Evolutionary conservation across 2,329 filamentous ascomycete species (phyloP).

Genomic region (Helminthosporium solani): DNA sequence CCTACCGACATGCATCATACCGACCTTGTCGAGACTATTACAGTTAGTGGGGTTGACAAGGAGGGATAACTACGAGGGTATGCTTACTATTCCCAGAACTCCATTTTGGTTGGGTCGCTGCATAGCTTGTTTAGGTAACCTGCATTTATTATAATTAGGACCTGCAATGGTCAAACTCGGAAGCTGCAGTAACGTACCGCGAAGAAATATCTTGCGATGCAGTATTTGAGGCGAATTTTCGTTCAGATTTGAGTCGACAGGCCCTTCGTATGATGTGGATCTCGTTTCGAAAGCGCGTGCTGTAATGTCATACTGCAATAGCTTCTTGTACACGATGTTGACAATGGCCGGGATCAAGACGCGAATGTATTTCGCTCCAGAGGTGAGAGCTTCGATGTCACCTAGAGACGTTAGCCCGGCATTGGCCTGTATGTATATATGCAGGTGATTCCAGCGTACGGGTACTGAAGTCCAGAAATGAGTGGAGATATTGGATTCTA

Average conservation of each 20-base stretch:
- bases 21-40: constrained; percentile 70
- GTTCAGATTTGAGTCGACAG: constrained; percentile 62
- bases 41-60: not conserved
- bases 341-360: constrained; percentile 80
- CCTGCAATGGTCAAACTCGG: no score
- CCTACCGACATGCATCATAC: constrained; percentile 79
- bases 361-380: constrained; percentile 74
- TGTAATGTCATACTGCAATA: constrained; percentile 79
- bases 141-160: constrained; percentile 52
- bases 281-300: constrained; percentile 69
- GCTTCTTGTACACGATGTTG: constrained; percentile 81
- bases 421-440: not conserved
- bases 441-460: constrained; percentile 50
- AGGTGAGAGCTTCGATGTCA: constrained; percentile 69
- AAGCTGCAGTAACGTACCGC: not conserved
- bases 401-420: constrained; percentile 37
- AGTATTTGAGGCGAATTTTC: constrained; percentile 74
- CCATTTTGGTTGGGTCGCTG: constrained; percentile 70
- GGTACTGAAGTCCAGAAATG: constrained; percentile 72
- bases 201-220: constrained; percentile 64
- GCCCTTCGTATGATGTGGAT: constrained; percentile 64
- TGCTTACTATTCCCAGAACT: constrained; percentile 71
- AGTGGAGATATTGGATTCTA: constrained; percentile 70
- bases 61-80: no score
- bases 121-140: constrained; percentile 75